phyloP scores from a whole-genome alignment of 768 basidiomycete genomes.

The Lactifluus volemus region DNA sequence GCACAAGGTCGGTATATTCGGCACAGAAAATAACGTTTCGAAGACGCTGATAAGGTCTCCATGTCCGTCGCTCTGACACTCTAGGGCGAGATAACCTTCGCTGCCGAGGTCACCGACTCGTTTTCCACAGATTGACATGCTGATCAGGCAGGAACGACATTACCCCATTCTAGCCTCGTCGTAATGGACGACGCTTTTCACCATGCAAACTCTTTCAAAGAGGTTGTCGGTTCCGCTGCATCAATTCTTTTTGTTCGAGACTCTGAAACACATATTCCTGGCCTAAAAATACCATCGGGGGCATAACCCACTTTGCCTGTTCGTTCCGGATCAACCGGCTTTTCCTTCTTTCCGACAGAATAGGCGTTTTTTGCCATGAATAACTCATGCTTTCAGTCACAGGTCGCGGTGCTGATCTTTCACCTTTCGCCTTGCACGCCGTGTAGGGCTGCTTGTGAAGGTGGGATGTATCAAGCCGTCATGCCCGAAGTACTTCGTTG shows the following conservation, averaged over 20 bases:
- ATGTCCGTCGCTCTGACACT: not conserved
- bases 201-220: too few relatives aligned
- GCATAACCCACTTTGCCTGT: too few relatives aligned
- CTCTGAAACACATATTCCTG: not conserved
- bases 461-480: not conserved
- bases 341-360: not conserved
- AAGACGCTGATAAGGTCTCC: not conserved
- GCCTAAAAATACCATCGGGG: not conserved
- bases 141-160: not conserved
- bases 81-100: not conserved
- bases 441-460: not conserved
- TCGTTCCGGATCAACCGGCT: too few relatives aligned
- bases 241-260: too few relatives aligned
- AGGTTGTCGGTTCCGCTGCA: too few relatives aligned
- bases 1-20: too few relatives aligned
- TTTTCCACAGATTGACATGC: not conserved
- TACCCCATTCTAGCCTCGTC: not conserved
- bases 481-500: not conserved
- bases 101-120: not conserved
- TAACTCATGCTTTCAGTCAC: not conserved
- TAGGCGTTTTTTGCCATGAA: not conserved
- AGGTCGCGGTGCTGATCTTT: not conserved
- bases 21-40: too few relatives aligned
- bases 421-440: not conserved
- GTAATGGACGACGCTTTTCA: not conserved